phyloP scores from a whole-genome alignment of 2,329 filamentous ascomycete species.

The Penicillium italicum region DNA sequence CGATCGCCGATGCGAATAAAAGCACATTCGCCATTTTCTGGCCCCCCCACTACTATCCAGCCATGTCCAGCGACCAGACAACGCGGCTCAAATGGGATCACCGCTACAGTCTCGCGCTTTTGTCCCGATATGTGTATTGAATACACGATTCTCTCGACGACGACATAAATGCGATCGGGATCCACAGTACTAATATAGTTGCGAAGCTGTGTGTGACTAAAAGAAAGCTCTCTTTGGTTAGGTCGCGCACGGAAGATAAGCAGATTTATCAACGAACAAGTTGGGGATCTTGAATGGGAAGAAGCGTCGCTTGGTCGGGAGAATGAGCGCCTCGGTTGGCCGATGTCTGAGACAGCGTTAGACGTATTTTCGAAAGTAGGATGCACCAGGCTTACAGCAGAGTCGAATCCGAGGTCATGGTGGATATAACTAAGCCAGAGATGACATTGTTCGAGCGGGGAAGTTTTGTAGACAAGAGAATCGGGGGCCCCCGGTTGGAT shows the following conservation, averaged over 20 bases:
- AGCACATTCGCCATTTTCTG: slow-evolving; percentile 79
- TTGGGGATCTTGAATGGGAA: slow-evolving; percentile 65
- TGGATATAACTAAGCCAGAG: slow-evolving; percentile 30
- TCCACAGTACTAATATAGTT: slow-evolving; percentile 82
- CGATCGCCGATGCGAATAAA: slow-evolving; percentile 61
- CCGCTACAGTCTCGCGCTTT: slow-evolving; percentile 69
- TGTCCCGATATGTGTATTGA: slow-evolving; percentile 65
- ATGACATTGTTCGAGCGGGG: slow-evolving; percentile 32
- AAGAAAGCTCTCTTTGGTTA: slow-evolving; percentile 9
- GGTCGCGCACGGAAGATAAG: slow-evolving; percentile 1
- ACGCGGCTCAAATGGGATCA: slow-evolving; percentile 68
- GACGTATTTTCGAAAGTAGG: neutral
- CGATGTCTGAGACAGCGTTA: slow-evolving; percentile 50
- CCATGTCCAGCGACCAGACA: slow-evolving; percentile 83
- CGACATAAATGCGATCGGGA: slow-evolving; percentile 77
- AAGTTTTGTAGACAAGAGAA: slow-evolving; percentile 12
- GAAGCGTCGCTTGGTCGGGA: slow-evolving; percentile 59
- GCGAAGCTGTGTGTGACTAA: slow-evolving; percentile 58
- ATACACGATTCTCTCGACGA: slow-evolving; percentile 70
- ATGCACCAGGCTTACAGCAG: slow-evolving; percentile 32
- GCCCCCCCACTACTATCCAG: slow-evolving; percentile 85
- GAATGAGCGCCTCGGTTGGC: slow-evolving; percentile 63
- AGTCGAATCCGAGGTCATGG: slow-evolving; percentile 43
- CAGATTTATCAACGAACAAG: slow-evolving; percentile 49
- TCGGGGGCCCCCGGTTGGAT: neutral